Conservation (phyloP, 106 monocot species). For the Hemerocallis citrina region DNA sequence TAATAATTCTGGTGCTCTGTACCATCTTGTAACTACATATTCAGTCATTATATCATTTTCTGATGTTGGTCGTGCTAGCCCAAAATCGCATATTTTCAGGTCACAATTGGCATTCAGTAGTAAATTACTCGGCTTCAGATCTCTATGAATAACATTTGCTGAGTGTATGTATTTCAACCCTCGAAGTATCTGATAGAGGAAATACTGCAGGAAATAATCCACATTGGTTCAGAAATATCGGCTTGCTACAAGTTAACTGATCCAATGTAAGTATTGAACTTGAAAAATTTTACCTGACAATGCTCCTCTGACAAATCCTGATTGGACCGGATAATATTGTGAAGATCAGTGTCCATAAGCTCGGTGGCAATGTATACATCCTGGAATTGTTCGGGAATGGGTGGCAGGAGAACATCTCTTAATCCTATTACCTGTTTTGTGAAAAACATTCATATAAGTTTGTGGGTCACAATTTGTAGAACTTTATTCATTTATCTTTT, state of each 20-base stretch:
- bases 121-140: conserved; percentile 92
- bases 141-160: conserved; percentile 88
- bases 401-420: conserved; percentile 23
- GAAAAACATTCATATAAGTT: not conserved
- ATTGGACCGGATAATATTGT: conserved; percentile 34
- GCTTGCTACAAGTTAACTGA: too few relatives aligned
- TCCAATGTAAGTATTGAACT: too few relatives aligned
- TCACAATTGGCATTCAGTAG: conserved; percentile 85
- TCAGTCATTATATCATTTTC: conserved; percentile 92
- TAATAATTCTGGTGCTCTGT: conserved; percentile 87
- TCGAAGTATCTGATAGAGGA: conserved; percentile 92
- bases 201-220: too few relatives aligned
- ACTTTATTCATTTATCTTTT: too few relatives aligned
- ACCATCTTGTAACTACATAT: conserved; percentile 97
- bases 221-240: too few relatives aligned
- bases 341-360: conserved; percentile 34
- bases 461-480: not conserved
- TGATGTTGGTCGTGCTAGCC: conserved; percentile 74
- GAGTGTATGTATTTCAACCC: conserved; percentile 97
- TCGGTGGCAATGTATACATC: conserved; percentile 36
- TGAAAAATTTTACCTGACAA: conserved; percentile 11
- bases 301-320: conserved; percentile 32
- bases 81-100: conserved; percentile 96
- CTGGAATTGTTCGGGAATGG: conserved; percentile 16
- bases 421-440: conserved; percentile 25